phyloP scores from a whole-genome alignment of 1,139 yeast species.

The Wickerhamiella infanticola region DNA sequence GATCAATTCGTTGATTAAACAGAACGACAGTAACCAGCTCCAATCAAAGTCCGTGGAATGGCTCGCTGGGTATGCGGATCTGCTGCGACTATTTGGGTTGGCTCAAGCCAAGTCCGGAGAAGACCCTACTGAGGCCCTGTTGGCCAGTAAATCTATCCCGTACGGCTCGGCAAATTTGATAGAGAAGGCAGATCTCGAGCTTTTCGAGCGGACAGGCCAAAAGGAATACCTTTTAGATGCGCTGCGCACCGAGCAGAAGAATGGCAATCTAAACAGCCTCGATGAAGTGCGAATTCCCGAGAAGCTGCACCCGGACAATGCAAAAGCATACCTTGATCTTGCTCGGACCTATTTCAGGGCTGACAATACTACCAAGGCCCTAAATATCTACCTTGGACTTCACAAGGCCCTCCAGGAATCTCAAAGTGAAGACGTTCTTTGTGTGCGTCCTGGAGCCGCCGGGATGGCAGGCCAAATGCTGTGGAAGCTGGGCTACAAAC shows the following conservation, averaged over 20 bases:
- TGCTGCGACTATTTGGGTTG: slow-evolving; percentile 25
- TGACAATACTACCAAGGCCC: slow-evolving; percentile 15
- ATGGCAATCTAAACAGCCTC: neutral
- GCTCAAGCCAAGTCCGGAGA: slow-evolving; percentile 18
- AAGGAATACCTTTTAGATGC: slow-evolving; percentile 3
- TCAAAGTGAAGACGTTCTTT: slow-evolving; percentile 9
- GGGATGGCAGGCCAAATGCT: slow-evolving; percentile 13
- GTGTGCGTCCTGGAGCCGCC: slow-evolving; percentile 11
- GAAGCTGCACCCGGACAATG: neutral
- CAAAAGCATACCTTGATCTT: slow-evolving; percentile 7
- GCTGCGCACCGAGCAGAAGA: neutral
- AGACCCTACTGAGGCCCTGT: slow-evolving; percentile 22
- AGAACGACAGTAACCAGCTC: slow-evolving; percentile 6
- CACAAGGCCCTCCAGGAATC: slow-evolving; percentile 11
- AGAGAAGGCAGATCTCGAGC: slow-evolving; percentile 19
- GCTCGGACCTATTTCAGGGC: slow-evolving; percentile 5
- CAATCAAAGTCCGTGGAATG: slow-evolving; percentile 21
- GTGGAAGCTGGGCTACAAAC: slow-evolving; percentile 10
- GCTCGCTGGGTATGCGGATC: slow-evolving; percentile 27
- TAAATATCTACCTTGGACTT: slow-evolving; percentile 12
- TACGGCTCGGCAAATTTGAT: slow-evolving; percentile 19
- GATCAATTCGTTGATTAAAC: slow-evolving; percentile 15
- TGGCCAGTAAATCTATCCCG: slow-evolving; percentile 20
- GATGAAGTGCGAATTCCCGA: slow-evolving; percentile 1
- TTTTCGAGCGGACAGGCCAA: slow-evolving; percentile 11